These are phyloP conservation scores for Pouteria glomerata DNA, from an alignment of 148 eudicot species.

Conservation along the genomic window DNA sequence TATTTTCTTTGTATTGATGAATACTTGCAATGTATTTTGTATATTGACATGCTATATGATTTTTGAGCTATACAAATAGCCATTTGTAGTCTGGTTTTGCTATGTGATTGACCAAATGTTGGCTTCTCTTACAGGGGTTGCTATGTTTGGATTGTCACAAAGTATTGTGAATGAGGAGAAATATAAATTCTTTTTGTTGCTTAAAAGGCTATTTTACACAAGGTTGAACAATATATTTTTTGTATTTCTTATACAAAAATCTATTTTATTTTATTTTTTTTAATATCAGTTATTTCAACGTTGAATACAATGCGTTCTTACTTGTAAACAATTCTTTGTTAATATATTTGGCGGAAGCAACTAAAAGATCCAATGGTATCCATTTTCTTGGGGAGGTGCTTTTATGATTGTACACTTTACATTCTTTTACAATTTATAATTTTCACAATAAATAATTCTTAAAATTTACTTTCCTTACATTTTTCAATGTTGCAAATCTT, in stretches of 20 bases:
- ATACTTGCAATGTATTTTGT: too few relatives aligned
- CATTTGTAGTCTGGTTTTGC: neutral
- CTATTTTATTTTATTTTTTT: too few relatives aligned
- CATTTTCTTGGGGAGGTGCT: constrained; percentile 90
- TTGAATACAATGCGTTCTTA: constrained; percentile 3
- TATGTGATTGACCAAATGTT: constrained; percentile 10
- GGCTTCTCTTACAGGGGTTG: constrained; percentile 66
- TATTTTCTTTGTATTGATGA: too few relatives aligned
- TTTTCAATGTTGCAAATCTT: constrained; percentile 5
- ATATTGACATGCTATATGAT: neutral
- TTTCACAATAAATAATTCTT: neutral
- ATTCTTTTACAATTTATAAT: neutral
- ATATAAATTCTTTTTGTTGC: constrained; percentile 51
- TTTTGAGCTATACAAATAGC: neutral
- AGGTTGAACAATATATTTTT: neutral
- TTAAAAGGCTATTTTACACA: neutral
- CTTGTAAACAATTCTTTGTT: constrained; percentile 15
- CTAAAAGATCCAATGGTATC: constrained; percentile 63
- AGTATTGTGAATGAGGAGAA: constrained; percentile 98
- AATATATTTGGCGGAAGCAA: constrained; percentile 76
- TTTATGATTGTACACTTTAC: neutral
- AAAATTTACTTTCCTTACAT: neutral
- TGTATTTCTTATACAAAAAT: too few relatives aligned
- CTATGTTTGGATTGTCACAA: constrained; percentile 91
- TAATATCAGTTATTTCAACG: too few relatives aligned